phyloP scores from a whole-genome alignment of 2,329 filamentous ascomycete species.

The Thelonectria blattea region DNA sequence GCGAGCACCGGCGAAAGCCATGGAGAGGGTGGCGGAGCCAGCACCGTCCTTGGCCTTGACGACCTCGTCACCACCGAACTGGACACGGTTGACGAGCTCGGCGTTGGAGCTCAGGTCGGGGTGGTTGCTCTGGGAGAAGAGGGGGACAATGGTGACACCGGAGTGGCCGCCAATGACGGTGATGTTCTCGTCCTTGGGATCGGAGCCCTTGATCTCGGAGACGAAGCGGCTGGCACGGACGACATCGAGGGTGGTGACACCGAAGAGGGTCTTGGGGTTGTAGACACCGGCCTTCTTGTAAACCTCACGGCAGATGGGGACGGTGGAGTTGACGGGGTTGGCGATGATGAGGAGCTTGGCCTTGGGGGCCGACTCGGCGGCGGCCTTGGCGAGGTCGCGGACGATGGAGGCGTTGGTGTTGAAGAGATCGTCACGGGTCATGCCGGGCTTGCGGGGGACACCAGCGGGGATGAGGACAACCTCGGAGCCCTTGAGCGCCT shows the following conservation, averaged over 20 bases:
- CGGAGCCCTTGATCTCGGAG: slow-evolving; percentile 87
- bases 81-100: slow-evolving; percentile 88
- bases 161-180: slow-evolving; percentile 97
- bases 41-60: slow-evolving; percentile 99
- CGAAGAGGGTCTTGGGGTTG: slow-evolving; percentile 99
- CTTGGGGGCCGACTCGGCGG: slow-evolving; percentile 84
- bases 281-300: slow-evolving; percentile 96
- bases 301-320: slow-evolving; percentile 95
- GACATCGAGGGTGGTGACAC: slow-evolving; percentile 98
- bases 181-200: slow-evolving; percentile 93
- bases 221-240: slow-evolving; percentile 98
- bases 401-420: slow-evolving; percentile 99
- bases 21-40: slow-evolving; percentile 95
- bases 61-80: slow-evolving; percentile 99
- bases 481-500: slow-evolving; percentile 84
- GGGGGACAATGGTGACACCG: slow-evolving; percentile 96
- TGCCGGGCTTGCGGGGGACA: slow-evolving; percentile 98
- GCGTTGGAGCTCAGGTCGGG: slow-evolving; percentile 79
- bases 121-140: slow-evolving; percentile 94
- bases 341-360: slow-evolving; percentile 97
- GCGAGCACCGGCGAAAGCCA: slow-evolving; percentile 92
- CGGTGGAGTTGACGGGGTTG: slow-evolving; percentile 99
- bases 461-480: slow-evolving; percentile 97
- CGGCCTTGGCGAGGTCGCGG: slow-evolving; percentile 95
- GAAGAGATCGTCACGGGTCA: slow-evolving; percentile 99